Evolutionary conservation across 2,329 filamentous ascomycete genomes (phyloP), one percentile per base, ranked within the genome.

Genomic region (Parastagonospora nodorum): DNA sequence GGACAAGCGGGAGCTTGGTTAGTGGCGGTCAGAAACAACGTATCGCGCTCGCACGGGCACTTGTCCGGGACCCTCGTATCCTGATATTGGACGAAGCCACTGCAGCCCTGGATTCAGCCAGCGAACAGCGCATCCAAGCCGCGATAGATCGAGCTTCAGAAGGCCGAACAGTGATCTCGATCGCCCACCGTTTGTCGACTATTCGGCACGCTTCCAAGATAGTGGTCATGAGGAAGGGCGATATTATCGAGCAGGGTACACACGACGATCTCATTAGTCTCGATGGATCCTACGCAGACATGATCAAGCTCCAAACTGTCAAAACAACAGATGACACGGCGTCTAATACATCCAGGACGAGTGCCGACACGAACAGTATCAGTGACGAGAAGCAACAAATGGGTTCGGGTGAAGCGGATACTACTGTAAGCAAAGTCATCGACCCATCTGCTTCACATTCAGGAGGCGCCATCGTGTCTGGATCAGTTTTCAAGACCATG

Each of bases 11-110:
- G 24, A 79, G 77, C 31, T 75, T 84, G 5, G 74, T 86, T 29
- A 84, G 80, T 41, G 84, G 84, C 46, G 76, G 74, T 0, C 84
- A 87, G 61, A 79, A 82, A 44, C 84, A 87, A 61, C 76, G 84
- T 5, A 75, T 87, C 45, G 82, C 83, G 7, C 75, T 87, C 5
- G 84, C 84, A 1, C 75, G 84, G 14, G 73, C 73, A 5, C 70
- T 87, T 11, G 78, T 87, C 28, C 75, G 80, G 3, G 77, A 86
- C 39, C 84, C 84, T 2, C 75, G 75, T 42, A 80, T 87, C 8
- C 73, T 87, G 2, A 75, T 87, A 9, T 73, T 87, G 2, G 85
- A 87, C 38, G 84, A 87, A 62, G 84, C 84, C 2, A 87, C 84
- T 1, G 79, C 83, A 0, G 78, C 84, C 1, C 75, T 87, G 0